Evolutionary conservation across 2,329 filamentous ascomycete genomes (phyloP).

Genomic region (Hypoxylon sp.): DNA sequence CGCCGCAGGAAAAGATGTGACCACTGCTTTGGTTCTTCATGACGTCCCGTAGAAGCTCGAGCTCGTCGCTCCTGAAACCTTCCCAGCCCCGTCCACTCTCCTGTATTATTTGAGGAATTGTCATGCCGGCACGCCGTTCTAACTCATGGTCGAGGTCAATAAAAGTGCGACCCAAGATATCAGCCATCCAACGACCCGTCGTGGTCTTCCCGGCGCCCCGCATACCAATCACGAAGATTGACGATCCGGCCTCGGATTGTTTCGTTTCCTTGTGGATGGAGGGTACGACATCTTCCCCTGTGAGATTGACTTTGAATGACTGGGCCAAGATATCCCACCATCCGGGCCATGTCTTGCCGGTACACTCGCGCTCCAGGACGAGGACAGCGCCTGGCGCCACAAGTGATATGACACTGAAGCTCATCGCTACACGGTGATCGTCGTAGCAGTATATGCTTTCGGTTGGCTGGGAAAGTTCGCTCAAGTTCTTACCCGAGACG

Average conservation of each 20-base stretch:
- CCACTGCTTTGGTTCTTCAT: slow-evolving; percentile 77
- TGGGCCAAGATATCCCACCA: slow-evolving; percentile 94
- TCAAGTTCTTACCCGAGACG: slow-evolving; percentile 61
- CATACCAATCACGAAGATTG: slow-evolving; percentile 97
- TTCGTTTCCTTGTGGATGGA: slow-evolving; percentile 43
- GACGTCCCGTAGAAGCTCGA: slow-evolving; percentile 75
- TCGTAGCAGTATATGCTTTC: slow-evolving; percentile 89
- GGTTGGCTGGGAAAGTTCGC: slow-evolving; percentile 61
- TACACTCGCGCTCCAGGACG: slow-evolving; percentile 89
- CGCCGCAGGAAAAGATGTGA: slow-evolving; percentile 91
- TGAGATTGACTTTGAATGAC: slow-evolving; percentile 78
- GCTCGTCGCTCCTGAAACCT: slow-evolving; percentile 82
- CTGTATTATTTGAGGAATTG: slow-evolving; percentile 87
- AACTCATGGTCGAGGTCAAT: slow-evolving; percentile 89
- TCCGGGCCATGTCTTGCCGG: slow-evolving; percentile 97
- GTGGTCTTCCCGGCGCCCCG: slow-evolving; percentile 97
- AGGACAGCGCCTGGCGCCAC: slow-evolving; percentile 75
- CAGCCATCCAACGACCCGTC: slow-evolving; percentile 83
- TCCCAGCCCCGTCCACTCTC: slow-evolving; percentile 77
- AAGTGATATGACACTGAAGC: slow-evolving; percentile 87
- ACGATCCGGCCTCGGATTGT: slow-evolving; percentile 60
- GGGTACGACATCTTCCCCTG: slow-evolving; percentile 69
- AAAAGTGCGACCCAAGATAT: slow-evolving; percentile 76
- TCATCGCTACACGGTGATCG: slow-evolving; percentile 98
- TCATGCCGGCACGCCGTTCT: slow-evolving; percentile 74